A percentile compares a stretch with the other conserved stretches of the same genome.
Evolutionary conservation across 257 asterid species (phyloP).

Genomic region (Pogostemon cablin): DNA sequence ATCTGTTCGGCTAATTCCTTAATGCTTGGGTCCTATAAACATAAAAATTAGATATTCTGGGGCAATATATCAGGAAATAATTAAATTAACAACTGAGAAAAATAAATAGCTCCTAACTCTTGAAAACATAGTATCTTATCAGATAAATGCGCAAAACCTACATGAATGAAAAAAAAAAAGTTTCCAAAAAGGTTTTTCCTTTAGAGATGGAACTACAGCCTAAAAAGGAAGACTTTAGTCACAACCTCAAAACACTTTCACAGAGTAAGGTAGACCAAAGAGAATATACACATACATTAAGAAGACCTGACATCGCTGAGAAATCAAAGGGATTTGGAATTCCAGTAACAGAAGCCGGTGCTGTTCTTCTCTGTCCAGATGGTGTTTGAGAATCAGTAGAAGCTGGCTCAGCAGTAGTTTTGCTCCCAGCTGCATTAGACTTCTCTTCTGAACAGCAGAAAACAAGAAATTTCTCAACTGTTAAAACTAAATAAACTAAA

Average conservation of each 20-base stretch:
- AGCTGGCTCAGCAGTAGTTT: conserved; percentile 42
- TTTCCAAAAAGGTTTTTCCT: background rate
- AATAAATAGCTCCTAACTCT: background rate
- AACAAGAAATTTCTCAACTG: conserved; percentile 3
- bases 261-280: background rate
- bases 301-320: conserved; percentile 81
- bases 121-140: background rate
- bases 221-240: background rate
- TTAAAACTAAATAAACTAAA: conserved; percentile 17
- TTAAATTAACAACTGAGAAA: background rate
- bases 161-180: background rate
- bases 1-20: conserved; percentile 95
- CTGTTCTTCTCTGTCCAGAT: conserved; percentile 55
- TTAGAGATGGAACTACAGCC: conserved; percentile 2
- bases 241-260: background rate
- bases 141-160: conserved; percentile 7
- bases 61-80: background rate
- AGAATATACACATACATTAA: conserved; percentile 51
- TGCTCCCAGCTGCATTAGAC: conserved; percentile 53
- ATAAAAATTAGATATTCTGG: conserved; percentile 10
- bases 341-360: conserved; percentile 52
- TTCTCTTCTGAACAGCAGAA: conserved; percentile 52
- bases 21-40: conserved; percentile 85
- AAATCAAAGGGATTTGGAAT: conserved; percentile 78
- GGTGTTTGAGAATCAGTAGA: conserved; percentile 46